Percentiles rank a stretch among this genome's conserved stretches.
Conservation (phyloP, 768 basidiomycete genomes). For the Cubamyces sp. region DNA sequence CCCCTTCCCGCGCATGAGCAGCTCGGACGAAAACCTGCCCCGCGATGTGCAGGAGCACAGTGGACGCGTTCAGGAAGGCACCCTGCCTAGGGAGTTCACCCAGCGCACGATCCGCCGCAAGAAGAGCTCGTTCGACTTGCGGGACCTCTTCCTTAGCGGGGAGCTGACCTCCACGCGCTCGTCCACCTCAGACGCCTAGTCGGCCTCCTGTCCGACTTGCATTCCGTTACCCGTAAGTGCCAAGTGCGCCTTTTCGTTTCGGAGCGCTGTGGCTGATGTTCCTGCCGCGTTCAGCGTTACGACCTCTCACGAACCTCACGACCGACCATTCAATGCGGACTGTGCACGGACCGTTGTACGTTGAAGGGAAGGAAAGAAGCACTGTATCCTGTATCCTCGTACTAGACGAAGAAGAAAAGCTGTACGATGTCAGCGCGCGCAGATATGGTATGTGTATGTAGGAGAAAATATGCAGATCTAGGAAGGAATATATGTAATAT, state of each 20-base stretch:
- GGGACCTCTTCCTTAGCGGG: slow-evolving; percentile 29
- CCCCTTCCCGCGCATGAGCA: neutral
- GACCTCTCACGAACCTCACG: slow-evolving; percentile 9
- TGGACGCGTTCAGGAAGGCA: neutral
- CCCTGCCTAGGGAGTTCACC: neutral
- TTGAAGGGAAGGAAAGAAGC: neutral
- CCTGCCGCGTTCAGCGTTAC: neutral
- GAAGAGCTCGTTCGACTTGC: slow-evolving; percentile 34
- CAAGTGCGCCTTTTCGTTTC: neutral
- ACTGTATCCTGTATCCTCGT: neutral
- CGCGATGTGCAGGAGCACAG: neutral
- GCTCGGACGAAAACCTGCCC: neutral
- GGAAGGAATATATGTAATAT: neutral
- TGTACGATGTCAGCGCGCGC: neutral
- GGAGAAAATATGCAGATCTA: neutral
- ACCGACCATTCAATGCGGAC: slow-evolving; percentile 1
- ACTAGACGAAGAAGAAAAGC: neutral
- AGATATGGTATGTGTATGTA: neutral
- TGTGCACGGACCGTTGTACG: neutral
- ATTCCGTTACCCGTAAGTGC: slow-evolving; percentile 1
- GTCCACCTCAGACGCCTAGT: slow-evolving; percentile 3
- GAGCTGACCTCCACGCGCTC: neutral
- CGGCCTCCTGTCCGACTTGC: neutral
- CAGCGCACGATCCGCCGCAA: slow-evolving; percentile 32
- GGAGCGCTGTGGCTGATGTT: neutral